A percentile compares a stretch with the other conserved stretches of the same genome.
phyloP scores from a whole-genome alignment of 1,284 basidiomycete genomes.

The Irpex rosettiformis region DNA sequence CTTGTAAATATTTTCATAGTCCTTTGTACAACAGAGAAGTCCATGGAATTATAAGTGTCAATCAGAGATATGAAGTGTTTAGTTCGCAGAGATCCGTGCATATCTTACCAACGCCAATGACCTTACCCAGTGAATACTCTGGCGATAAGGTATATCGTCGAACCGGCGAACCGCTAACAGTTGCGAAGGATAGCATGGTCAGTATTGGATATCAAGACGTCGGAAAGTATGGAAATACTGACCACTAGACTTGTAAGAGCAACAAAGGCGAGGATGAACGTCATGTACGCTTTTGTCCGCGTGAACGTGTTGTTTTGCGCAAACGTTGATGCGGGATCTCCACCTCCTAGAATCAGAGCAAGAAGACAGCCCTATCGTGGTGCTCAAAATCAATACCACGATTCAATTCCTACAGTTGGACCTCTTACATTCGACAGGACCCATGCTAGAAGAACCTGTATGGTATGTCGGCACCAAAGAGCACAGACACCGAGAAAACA shows the following conservation, averaged over 20 bases:
- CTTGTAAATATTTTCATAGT: not conserved
- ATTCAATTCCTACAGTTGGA: not conserved
- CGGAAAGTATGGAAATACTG: constrained; percentile 18
- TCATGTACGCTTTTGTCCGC: constrained; percentile 72
- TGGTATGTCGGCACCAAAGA: not conserved
- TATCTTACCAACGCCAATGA: too few relatives aligned
- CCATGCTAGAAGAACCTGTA: constrained; percentile 76
- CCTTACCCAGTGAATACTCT: constrained; percentile 57
- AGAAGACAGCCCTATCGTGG: constrained; percentile 66
- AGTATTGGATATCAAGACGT: not conserved
- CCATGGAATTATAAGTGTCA: not conserved
- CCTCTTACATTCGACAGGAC: constrained; percentile 75
- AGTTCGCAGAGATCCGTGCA: too few relatives aligned
- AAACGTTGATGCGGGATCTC: constrained; percentile 64
- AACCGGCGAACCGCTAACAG: constrained; percentile 54
- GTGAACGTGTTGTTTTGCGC: constrained; percentile 43
- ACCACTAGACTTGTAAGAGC: constrained; percentile 69
- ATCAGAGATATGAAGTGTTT: not conserved
- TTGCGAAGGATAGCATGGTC: not conserved
- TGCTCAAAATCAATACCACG: not conserved
- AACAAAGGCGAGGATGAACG: constrained; percentile 78
- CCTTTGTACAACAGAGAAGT: not conserved
- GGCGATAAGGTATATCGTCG: constrained; percentile 60
- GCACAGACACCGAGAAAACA: not conserved
- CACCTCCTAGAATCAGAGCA: constrained; percentile 69